These are phyloP conservation scores for Cyclotella sp. DNA, from an alignment of 108 stramenopile species.

Conservation along the genomic window DNA sequence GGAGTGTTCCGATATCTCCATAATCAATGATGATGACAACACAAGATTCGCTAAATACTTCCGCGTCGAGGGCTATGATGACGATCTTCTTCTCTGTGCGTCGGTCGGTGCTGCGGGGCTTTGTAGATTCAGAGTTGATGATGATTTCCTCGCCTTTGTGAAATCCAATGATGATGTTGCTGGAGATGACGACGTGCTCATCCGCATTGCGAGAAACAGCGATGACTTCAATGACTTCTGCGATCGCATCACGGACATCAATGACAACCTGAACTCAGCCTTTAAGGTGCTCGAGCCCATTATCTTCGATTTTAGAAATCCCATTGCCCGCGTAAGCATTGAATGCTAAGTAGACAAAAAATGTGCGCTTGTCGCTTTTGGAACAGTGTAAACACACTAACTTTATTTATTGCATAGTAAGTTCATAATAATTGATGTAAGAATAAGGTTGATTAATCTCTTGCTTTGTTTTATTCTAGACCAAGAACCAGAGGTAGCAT, in stretches of 20 bases:
- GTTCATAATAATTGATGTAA: constrained; percentile 2
- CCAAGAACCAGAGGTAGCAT: too few relatives aligned
- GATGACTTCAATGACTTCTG: constrained; percentile 47
- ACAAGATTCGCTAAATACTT: constrained; percentile 33
- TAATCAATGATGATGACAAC: neutral
- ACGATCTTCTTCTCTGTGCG: constrained; percentile 31
- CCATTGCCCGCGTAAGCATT: constrained; percentile 35
- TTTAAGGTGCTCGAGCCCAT: constrained; percentile 27
- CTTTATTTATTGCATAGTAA: neutral
- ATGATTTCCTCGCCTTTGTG: constrained; percentile 22
- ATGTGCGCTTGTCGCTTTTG: constrained; percentile 4
- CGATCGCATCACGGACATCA: constrained; percentile 18
- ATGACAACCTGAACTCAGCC: constrained; percentile 9
- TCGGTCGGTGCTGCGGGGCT: constrained; percentile 8
- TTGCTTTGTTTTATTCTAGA: too few relatives aligned
- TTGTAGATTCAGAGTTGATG: constrained; percentile 25
- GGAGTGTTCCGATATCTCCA: constrained; percentile 18
- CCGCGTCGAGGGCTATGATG: constrained; percentile 21
- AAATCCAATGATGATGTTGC: neutral
- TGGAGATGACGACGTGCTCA: constrained; percentile 22
- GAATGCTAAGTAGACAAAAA: constrained; percentile 9
- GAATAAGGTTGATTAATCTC: too few relatives aligned
- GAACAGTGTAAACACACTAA: neutral
- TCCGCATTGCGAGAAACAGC: constrained; percentile 29
- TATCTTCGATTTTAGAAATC: constrained; percentile 42